phyloP scores from a whole-genome alignment of 257 asterid genomes.

The Vinca minor region DNA sequence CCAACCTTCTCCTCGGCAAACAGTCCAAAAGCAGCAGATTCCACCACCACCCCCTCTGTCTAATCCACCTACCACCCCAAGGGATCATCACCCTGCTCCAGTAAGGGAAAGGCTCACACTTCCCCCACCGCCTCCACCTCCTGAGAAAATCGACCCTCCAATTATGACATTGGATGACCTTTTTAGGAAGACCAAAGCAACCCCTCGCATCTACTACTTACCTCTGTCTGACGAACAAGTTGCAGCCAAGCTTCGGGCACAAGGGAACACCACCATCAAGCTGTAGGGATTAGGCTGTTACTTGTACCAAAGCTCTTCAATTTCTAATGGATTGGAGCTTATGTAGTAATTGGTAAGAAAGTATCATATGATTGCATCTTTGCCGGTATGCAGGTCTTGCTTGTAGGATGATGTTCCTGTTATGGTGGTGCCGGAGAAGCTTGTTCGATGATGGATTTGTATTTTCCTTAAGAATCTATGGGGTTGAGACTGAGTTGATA shows the following conservation, averaged over 20 bases:
- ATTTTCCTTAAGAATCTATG: constrained; percentile 18
- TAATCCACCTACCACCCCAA: constrained; percentile 37
- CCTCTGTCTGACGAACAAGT: constrained; percentile 77
- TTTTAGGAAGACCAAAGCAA: constrained; percentile 66
- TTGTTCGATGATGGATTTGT: constrained; percentile 36
- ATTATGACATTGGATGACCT: constrained; percentile 78
- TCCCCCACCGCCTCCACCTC: constrained; percentile 75
- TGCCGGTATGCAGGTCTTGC: constrained; percentile 94
- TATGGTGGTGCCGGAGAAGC: constrained; percentile 45
- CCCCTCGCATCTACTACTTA: constrained; percentile 74
- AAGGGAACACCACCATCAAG: constrained; percentile 50
- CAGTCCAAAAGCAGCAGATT: constrained; percentile 37
- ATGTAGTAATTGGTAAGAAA: constrained; percentile 43
- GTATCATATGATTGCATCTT: constrained; percentile 59
- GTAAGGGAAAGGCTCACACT: constrained; percentile 50
- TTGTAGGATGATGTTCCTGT: constrained; percentile 40
- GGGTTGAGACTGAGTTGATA: constrained; percentile 26
- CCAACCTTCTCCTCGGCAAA: constrained; percentile 52
- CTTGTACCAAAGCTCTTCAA: constrained; percentile 28
- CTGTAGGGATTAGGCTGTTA: constrained; percentile 54
- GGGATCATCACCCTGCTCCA: constrained; percentile 44
- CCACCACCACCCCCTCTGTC: constrained; percentile 35
- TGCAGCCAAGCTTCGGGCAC: constrained; percentile 50
- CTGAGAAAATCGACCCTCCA: constrained; percentile 68
- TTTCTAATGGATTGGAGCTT: constrained; percentile 44